Evolutionary conservation across 2,329 filamentous ascomycete species (phyloP).

Genomic region (Diplocarpon rosae): DNA sequence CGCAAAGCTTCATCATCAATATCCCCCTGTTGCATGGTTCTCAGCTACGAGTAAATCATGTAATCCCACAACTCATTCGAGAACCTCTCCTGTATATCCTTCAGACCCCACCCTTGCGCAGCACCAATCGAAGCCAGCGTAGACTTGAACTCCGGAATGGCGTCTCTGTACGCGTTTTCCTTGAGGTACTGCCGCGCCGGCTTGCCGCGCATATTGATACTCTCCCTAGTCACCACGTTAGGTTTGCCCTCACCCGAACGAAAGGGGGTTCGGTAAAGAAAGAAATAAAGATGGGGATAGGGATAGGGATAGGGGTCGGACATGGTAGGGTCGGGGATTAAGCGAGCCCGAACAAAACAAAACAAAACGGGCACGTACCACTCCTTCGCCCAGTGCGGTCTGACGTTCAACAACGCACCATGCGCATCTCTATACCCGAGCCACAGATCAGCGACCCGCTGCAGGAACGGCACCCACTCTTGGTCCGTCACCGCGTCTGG

Average conservation of each 20-base stretch:
- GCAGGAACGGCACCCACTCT: constrained; percentile 32
- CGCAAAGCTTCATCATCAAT: no score
- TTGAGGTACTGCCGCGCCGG: constrained; percentile 28
- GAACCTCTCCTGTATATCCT: constrained; percentile 30
- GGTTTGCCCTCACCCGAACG: no score
- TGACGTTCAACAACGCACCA: constrained; percentile 25
- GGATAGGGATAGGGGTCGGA: no score
- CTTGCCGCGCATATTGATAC: constrained; percentile 25
- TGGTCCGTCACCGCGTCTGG: constrained; percentile 30
- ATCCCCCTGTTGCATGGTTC: no score
- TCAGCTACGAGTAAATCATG: constrained; percentile 12
- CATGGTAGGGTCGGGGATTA: no score
- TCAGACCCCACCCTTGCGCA: constrained; percentile 31
- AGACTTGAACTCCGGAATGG: constrained; percentile 30
- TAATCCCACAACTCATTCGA: constrained; percentile 33
- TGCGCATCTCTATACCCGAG: constrained; percentile 27
- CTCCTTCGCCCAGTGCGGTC: constrained; percentile 39
- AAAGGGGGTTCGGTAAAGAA: no score
- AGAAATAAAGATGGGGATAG: no score
- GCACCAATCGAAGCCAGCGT: constrained; percentile 29
- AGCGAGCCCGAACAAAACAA: no score
- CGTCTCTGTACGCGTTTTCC: constrained; percentile 30
- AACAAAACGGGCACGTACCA: constrained; percentile 19
- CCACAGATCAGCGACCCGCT: constrained; percentile 34
- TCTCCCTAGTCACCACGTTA: constrained; percentile 8